Evolutionary conservation across 2,329 filamentous ascomycete genomes (phyloP), one percentile per base, ranked within the genome.

Genomic region (Rasamsonia emersonii): DNA sequence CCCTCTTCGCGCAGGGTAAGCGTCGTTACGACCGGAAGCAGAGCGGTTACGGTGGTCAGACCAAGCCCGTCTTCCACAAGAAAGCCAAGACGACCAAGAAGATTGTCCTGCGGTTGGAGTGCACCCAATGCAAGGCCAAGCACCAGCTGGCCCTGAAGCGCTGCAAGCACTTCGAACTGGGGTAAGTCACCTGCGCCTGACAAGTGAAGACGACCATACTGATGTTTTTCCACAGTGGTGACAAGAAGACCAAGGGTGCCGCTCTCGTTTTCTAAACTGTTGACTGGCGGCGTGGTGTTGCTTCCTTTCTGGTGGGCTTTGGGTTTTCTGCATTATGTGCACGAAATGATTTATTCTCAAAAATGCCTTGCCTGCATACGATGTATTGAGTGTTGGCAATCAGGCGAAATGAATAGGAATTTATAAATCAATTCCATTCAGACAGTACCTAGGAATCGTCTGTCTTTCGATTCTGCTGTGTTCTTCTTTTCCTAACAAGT

Each of bases 221-320:
- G 36, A 38, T 41, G 47, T 40, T 32, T 44, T 40, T 45, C 36
- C 51, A 58, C 55, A 93, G 91, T 81, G 91, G 91, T 79, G 91
- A 98, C 82, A 98, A 98, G 88, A 98, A 98, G 86, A 98, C 91
- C 60, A 98, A 98, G 86, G 91, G 91, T 82, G 91, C 91, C 59
- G 91, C 91, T 70, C 80, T 98, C 63, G 91, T 98, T 61, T 98
- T 98, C 79, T 98, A 94, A 81, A 72, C 75, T 69, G n/a, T n/a
- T n/a, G n/a, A n/a, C n/a, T n/a, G 60, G 50, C 45, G 45, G 51
- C n/a, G n/a, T n/a, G n/a, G n/a, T n/a, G n/a, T n/a, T n/a, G n/a
- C n/a, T 58, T 58, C 58, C 46, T 53, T 59, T 59, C 52, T 58
- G 18, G 19, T 58, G 50, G 55, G 55, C 53, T 56, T 51, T 57